Base-by-base conservation (phyloP, 257 asterid species). In the Linderniella brevidens region DNA sequence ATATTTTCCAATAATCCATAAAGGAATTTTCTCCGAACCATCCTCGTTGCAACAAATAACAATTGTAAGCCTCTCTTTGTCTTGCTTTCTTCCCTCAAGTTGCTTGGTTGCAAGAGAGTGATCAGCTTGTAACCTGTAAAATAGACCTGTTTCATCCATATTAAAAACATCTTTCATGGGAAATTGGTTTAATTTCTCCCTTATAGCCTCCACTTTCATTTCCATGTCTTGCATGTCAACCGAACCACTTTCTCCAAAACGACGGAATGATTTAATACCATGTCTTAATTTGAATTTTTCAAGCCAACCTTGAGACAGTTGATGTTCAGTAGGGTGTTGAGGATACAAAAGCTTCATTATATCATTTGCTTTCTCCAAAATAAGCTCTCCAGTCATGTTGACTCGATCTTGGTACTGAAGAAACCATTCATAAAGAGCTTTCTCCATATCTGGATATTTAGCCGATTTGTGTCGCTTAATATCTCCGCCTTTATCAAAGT, bases 361-460 rank as follows among this genome's bases (percentile, higher is more conserved):
- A 40, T 61, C 49, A 38, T 12, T 55, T n/a, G 19, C 48, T n/a
- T 61, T 61, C 48, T 55, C 15, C 35, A 55, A 56, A 35, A 57
- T 44, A 42, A 52, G 38, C 25, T 45, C 14, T 32, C 46, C 2
- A 1, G 46, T 17, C n/a, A 57, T 57, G 48, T 63, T 46, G 15
- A 63, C 60, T 19, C 47, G 13, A 35, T 57, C 37, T 25, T 25
- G 32, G 32, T 25, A 25, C 6, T 25, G 32, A 25, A 25, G 32
- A 25, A 25, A 25, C 32, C 32, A 25, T 25, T 25, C 32, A 25
- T 25, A 25, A 25, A 25, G 32, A 25, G 32, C 32, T 25, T 25
- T 25, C 32, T 25, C 32, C 32, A 25, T 25, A 25, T 25, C 6
- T 25, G 32, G 32, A 25, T 25, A 25, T 25, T 63, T 63, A 55